Evolutionary conservation across 805 yeast species (phyloP).

Genomic region (Candida taoyuanica): DNA sequence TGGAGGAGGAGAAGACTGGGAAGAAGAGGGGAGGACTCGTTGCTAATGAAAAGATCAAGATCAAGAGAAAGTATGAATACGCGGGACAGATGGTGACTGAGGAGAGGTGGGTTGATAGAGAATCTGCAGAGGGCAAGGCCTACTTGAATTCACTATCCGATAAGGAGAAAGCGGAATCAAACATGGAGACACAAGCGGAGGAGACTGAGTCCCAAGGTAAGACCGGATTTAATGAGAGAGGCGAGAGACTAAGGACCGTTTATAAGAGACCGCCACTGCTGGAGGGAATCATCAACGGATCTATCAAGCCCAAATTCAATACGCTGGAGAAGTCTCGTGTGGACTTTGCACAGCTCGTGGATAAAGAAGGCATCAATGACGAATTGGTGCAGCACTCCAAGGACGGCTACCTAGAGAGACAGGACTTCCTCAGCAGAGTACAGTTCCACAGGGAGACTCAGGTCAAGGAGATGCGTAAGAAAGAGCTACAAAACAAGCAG

Average conservation of each 20-base stretch:
- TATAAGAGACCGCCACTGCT: slow-evolving; percentile 71
- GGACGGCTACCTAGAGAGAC: slow-evolving; percentile 88
- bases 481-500: slow-evolving; percentile 28
- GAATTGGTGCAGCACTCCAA: slow-evolving; percentile 78
- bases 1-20: slow-evolving; percentile 5
- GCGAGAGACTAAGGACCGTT: slow-evolving; percentile 45
- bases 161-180: slow-evolving; percentile 18
- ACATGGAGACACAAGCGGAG: slow-evolving; percentile 9
- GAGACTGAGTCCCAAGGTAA: slow-evolving; percentile 8
- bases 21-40: no score
- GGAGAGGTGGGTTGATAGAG: slow-evolving; percentile 67
- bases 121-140: slow-evolving; percentile 85
- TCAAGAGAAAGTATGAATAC: slow-evolving; percentile 75
- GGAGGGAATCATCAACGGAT: slow-evolving; percentile 66
- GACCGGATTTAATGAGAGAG: slow-evolving; percentile 20
- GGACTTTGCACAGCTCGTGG: slow-evolving; percentile 95
- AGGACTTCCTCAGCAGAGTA: slow-evolving; percentile 79
- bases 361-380: slow-evolving; percentile 75
- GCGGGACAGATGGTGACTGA: slow-evolving; percentile 84
- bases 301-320: slow-evolving; percentile 74
- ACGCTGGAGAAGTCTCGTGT: slow-evolving; percentile 89
- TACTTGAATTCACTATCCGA: slow-evolving; percentile 55
- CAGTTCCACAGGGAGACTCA: slow-evolving; percentile 41
- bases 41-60: slow-evolving; percentile 50
- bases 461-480: slow-evolving; percentile 34